Evolutionary conservation across 768 basidiomycete species (phyloP), one percentile per base, ranked within the genome.

Genomic region (Tylopilus rubrobrunneus): DNA sequence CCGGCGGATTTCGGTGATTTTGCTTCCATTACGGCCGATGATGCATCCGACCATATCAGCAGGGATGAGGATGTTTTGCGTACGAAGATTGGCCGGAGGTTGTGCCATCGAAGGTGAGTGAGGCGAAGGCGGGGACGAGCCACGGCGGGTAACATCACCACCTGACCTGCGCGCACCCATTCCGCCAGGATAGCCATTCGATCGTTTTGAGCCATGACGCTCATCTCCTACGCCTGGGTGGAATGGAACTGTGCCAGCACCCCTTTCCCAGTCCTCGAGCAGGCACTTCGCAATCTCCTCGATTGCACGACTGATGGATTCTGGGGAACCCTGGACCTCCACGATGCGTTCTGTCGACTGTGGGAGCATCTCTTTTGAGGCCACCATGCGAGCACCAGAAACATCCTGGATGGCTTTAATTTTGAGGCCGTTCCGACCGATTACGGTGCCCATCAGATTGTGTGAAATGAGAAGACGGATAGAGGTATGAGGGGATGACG

Each of bases 281-380:
- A 99, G 77, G 68, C 93, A 97, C 67, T 92, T 91, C 33, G 88
- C 93, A 73, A 99, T 98, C 72, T 99, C 95, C 70, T 88, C 85
- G 45, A 99, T 87, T 40, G 97, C 97, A 64, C 86, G 86, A 49
- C 91, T 87, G 67, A 99, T 98, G 45, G 91, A 78, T 54, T 97
- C 95, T 37, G 93, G 86, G 33, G 92, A 77, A 40, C 97, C 97
- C 67, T 98, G 92, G 45, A 99, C 92, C 72, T 98, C 97, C 51
- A 99, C 97, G 63, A 98, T 89, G 59, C 97, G 92, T 73, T 99
- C 97, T 45, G 97, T 99, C 31, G 96, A 98, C 73, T 98, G 97
- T 31, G 97, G 95, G 43, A 99, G 83, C 89, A 98, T 98, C 67
- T 98, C 97, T 73, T 98, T 98, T 56, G 92, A 91, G 42, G 97